Evolutionary conservation across 495 filamentous ascomycete genomes (phyloP), one percentile per base, ranked within the genome.

Genomic region (Aspergillus nidulans): DNA sequence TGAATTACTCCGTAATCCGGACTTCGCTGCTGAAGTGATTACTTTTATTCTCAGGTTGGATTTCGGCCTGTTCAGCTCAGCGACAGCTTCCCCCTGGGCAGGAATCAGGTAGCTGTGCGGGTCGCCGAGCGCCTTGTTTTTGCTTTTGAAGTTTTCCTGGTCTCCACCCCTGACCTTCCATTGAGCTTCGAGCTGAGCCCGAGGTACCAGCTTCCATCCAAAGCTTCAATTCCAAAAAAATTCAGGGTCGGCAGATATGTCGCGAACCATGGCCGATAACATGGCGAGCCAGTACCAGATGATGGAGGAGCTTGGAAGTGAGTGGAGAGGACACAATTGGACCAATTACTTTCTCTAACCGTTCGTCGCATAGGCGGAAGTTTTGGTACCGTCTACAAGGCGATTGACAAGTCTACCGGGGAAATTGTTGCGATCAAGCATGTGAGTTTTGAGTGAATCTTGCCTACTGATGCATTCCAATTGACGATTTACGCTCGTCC

Each of bases 301-400:
- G 65, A 79, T 95, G 69, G 91, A 96, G 79, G 91, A 96, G 73
- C 75, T 96, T 56, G 91, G 91, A 58, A 90, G 91, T 95, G 70
- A 76, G 89, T 84, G 28, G 38, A 52, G 18, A 40, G 26, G 10
- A n/a, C 18, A 8, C 16, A 6, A 16, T 40, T 25, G 30, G 19
- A 21, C 20, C 51, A 47, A 56, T 53, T 34, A 44, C 38, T 28
- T 46, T 24, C 8, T 44, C 42, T 53, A 21, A 58, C 43, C 44
- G 40, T n/a, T 42, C 44, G 13, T 48, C 16, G 10, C 42, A 24
- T 39, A 80, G 91, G 92, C 68, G 92, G 92, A 39, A 97, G 92
- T 70, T 97, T 98, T 70, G 94, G 94, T 47, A 85, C 88, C 21
- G 94, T 98, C 19, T 98, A 96, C 80, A 98, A 98, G 73, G 94